A percentile compares a stretch with the other conserved stretches of the same genome.
Conservation (phyloP, 2,329 filamentous ascomycete species). For the Ustulina deusta region DNA sequence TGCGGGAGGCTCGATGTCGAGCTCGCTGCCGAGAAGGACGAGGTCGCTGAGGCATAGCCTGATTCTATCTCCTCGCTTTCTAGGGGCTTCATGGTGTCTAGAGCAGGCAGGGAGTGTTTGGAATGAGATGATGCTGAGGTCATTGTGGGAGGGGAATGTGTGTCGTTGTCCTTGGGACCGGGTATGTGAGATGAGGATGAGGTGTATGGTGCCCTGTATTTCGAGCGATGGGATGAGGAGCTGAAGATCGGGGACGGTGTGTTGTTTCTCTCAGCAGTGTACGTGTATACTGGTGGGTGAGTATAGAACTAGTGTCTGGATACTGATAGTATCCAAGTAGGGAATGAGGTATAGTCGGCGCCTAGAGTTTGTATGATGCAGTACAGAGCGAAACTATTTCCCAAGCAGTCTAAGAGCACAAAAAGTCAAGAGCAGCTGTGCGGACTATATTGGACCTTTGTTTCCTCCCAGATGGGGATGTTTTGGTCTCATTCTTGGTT, state of each 20-base stretch:
- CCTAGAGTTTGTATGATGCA: conserved; percentile 18
- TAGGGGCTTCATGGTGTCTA: conserved; percentile 57
- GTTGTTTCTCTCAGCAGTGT: conserved; percentile 2
- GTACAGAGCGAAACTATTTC: conserved; percentile 16
- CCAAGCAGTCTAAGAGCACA: conserved; percentile 2
- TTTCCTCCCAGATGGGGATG: not conserved
- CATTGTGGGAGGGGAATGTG: conserved; percentile 39
- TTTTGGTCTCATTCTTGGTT: conserved; percentile 34
- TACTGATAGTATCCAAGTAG: conserved; percentile 10
- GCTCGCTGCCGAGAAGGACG: conserved; percentile 57
- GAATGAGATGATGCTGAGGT: conserved; percentile 54
- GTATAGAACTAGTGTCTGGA: not conserved
- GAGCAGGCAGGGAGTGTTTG: conserved; percentile 55
- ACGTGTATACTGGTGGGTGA: conserved; percentile 1
- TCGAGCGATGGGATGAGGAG: not conserved
- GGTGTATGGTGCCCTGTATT: conserved; percentile 8
- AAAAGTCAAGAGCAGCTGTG: conserved; percentile 23
- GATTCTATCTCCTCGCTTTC: conserved; percentile 73
- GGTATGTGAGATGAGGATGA: not conserved
- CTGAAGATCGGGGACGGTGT: not conserved
- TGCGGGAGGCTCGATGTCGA: conserved; percentile 75
- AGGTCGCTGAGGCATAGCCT: conserved; percentile 79
- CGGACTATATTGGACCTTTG: conserved; percentile 29
- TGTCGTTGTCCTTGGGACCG: conserved; percentile 11
- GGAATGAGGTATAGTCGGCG: not conserved